phyloP scores from a whole-genome alignment of 495 filamentous ascomycete species.

The Aspergillus cristatus region DNA sequence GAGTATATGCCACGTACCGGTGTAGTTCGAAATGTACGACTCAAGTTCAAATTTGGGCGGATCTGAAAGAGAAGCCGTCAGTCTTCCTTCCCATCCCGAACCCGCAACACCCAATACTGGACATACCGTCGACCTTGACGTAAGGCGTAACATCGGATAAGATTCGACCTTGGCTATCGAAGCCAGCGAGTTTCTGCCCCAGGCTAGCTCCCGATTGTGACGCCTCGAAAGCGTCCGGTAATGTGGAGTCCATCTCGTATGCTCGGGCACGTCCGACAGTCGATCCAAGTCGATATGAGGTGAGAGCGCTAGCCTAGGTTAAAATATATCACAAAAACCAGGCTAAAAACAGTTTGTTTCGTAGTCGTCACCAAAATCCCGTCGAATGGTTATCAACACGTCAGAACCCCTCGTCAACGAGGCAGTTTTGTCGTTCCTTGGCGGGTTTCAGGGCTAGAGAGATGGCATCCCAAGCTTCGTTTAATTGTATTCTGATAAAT shows the following conservation, averaged over 20 bases:
- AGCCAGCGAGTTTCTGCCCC: constrained; percentile 2
- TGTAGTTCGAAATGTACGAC: constrained; percentile 84
- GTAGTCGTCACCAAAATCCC: too few relatives aligned
- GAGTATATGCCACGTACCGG: constrained; percentile 43
- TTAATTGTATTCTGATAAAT: too few relatives aligned
- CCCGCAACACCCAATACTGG: too few relatives aligned
- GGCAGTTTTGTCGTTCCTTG: too few relatives aligned
- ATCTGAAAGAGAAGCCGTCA: constrained; percentile 40
- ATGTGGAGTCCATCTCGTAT: constrained; percentile 18
- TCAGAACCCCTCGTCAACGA: too few relatives aligned
- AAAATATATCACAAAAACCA: too few relatives aligned
- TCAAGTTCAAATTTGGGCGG: constrained; percentile 89
- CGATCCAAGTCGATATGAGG: too few relatives aligned
- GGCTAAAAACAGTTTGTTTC: too few relatives aligned
- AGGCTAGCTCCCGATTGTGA: constrained; percentile 8
- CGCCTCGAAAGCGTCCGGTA: constrained; percentile 21
- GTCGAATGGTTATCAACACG: too few relatives aligned
- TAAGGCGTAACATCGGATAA: constrained; percentile 5
- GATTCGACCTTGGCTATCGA: constrained; percentile 6
- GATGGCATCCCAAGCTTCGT: too few relatives aligned
- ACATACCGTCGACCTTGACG: constrained; percentile 26
- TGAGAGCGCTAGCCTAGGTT: too few relatives aligned
- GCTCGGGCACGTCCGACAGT: not conserved
- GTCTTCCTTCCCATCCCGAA: not conserved
- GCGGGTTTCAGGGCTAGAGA: too few relatives aligned